Conservation (phyloP, 345 rosid genomes). For the Mercurialis annua region DNA sequence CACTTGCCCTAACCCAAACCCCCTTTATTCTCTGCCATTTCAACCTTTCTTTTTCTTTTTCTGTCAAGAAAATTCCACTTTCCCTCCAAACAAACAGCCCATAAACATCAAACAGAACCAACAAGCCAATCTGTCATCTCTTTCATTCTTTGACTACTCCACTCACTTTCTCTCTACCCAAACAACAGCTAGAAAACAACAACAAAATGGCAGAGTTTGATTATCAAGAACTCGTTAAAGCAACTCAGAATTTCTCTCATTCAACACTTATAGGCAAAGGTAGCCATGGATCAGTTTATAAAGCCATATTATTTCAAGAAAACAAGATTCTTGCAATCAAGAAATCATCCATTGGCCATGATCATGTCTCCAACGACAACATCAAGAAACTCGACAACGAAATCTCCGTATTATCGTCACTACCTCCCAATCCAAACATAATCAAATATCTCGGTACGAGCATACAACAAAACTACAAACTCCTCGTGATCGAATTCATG, state of each 20-base stretch:
- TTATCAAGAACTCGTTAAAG: slow-evolving; percentile 47
- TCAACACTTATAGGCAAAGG: slow-evolving; percentile 67
- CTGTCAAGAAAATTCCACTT: slow-evolving; percentile 6
- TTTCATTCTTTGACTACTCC: slow-evolving; percentile 1
- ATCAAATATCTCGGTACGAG: slow-evolving; percentile 44
- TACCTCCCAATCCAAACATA: slow-evolving; percentile 35
- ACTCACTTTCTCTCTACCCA: slow-evolving; percentile 1
- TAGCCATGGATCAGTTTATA: slow-evolving; percentile 67
- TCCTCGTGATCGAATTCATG: slow-evolving; percentile 74
- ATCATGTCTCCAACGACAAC: slow-evolving; percentile 27
- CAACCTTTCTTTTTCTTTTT: slow-evolving; percentile 9
- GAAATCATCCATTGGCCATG: slow-evolving; percentile 27
- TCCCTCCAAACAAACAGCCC: slow-evolving; percentile 5
- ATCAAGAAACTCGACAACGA: slow-evolving; percentile 54
- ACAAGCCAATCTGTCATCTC: not conserved
- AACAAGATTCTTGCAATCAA: slow-evolving; percentile 52
- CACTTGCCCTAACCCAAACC: slow-evolving; percentile 20
- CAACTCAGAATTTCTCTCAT: slow-evolving; percentile 54
- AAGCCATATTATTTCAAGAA: slow-evolving; percentile 37
- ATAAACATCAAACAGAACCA: not conserved
- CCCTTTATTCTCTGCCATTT: slow-evolving; percentile 34
- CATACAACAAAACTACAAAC: slow-evolving; percentile 6
- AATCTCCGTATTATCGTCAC: slow-evolving; percentile 47
- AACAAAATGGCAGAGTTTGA: slow-evolving; percentile 36
- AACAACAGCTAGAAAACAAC: not conserved